phyloP scores from a whole-genome alignment of 148 eudicot genomes.

The Camellia japonica region DNA sequence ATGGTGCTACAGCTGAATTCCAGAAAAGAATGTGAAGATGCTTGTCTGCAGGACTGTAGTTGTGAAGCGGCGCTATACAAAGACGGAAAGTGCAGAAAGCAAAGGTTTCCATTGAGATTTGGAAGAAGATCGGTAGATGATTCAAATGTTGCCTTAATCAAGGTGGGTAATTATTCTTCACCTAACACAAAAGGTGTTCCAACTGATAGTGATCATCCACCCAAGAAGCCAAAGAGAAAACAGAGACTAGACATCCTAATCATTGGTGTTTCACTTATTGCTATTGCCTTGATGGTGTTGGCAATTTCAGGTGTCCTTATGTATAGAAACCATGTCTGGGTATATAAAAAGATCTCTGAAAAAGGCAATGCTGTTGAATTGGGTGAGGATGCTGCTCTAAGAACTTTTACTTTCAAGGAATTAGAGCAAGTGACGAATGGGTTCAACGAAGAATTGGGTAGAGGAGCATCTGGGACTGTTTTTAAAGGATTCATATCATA shows the following conservation, averaged over 20 bases:
- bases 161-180: neutral
- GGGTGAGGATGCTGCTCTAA: conserved; percentile 2
- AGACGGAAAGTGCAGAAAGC: too few relatives aligned
- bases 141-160: conserved; percentile 3
- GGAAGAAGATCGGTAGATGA: neutral
- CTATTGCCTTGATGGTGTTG: neutral
- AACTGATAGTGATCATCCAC: neutral
- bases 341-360: neutral
- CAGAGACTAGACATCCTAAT: neutral
- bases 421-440: conserved; percentile 5
- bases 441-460: neutral
- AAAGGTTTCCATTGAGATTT: neutral
- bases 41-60: too few relatives aligned
- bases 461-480: neutral
- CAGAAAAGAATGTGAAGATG: too few relatives aligned
- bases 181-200: neutral
- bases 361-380: neutral
- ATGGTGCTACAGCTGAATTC: neutral
- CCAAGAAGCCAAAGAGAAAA: neutral
- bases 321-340: neutral
- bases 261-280: neutral
- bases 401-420: neutral
- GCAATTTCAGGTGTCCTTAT: neutral
- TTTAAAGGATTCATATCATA: too few relatives aligned
- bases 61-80: too few relatives aligned